Evolutionary conservation across 495 filamentous ascomycete genomes (phyloP).

Genomic region (Neurospora sp.): DNA sequence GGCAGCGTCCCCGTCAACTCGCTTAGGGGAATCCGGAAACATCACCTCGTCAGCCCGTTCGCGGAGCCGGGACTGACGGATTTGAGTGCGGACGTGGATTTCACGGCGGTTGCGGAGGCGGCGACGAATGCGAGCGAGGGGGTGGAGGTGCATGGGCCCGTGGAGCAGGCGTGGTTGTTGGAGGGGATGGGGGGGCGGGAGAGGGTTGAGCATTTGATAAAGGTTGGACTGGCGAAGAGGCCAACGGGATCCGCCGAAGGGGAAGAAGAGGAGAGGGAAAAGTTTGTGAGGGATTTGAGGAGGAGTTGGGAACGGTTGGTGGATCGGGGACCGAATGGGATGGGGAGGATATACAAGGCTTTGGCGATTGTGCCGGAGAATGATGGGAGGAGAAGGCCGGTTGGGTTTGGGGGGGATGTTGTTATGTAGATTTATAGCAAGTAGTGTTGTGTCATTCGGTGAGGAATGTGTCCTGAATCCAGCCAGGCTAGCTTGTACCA

Average conservation of each 20-base stretch:
- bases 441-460: not conserved
- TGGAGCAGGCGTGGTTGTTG: slow-evolving; percentile 77
- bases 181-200: slow-evolving; percentile 68
- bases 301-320: slow-evolving; percentile 68
- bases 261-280: slow-evolving; percentile 46
- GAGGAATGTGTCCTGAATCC: not conserved
- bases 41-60: slow-evolving; percentile 67
- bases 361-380: slow-evolving; percentile 83
- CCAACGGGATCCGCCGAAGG: too few species aligned
- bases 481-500: not conserved
- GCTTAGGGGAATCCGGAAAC: slow-evolving; percentile 72
- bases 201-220: slow-evolving; percentile 53
- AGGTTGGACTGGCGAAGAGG: slow-evolving; percentile 18
- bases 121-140: slow-evolving; percentile 61
- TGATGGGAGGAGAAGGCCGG: slow-evolving; percentile 59
- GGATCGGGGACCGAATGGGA: slow-evolving; percentile 65
- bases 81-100: slow-evolving; percentile 86
- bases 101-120: slow-evolving; percentile 70
- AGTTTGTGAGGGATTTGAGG: slow-evolving; percentile 57
- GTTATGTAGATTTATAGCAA: not conserved
- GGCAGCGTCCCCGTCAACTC: slow-evolving; percentile 72
- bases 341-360: slow-evolving; percentile 91
- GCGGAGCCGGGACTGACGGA: slow-evolving; percentile 69
- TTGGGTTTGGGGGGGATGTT: slow-evolving; percentile 84
- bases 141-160: slow-evolving; percentile 87